Evolutionary conservation across 768 basidiomycete genomes (phyloP).

Genomic region (Coprinopsis cinerea): DNA sequence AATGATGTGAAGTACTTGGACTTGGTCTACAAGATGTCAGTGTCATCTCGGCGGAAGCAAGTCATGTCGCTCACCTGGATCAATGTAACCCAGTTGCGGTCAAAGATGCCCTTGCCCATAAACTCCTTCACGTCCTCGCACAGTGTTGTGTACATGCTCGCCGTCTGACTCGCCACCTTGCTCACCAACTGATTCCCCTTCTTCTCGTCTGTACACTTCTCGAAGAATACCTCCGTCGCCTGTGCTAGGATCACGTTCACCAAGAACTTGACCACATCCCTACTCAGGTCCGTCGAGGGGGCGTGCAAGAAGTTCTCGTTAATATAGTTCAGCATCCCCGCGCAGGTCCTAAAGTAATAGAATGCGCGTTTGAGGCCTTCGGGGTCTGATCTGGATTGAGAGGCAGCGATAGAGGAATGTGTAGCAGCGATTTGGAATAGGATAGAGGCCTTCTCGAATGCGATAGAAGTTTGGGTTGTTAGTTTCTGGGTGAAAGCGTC

Average conservation of each 20-base stretch:
- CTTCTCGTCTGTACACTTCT: constrained; percentile 92
- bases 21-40: constrained; percentile 58
- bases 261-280: constrained; percentile 92
- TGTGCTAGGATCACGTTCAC: constrained; percentile 86
- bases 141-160: constrained; percentile 74
- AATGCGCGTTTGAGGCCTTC: constrained; percentile 93
- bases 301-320: constrained; percentile 99
- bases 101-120: constrained; percentile 92
- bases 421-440: constrained; percentile 95
- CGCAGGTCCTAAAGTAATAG: constrained; percentile 82
- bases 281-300: constrained; percentile 88
- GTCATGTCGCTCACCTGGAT: constrained; percentile 51
- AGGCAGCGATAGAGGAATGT: constrained; percentile 84
- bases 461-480: constrained; percentile 92
- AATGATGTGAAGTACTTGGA: constrained; percentile 84
- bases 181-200: constrained; percentile 71
- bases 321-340: constrained; percentile 97
- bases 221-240: constrained; percentile 93
- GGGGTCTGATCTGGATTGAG: constrained; percentile 81
- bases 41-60: background rate
- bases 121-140: constrained; percentile 94
- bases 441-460: constrained; percentile 96
- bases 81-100: constrained; percentile 88
- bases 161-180: constrained; percentile 81
- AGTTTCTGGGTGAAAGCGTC: constrained; percentile 95